Conservation (phyloP, 257 asterid genomes). For the Ophiorrhiza pumila region DNA sequence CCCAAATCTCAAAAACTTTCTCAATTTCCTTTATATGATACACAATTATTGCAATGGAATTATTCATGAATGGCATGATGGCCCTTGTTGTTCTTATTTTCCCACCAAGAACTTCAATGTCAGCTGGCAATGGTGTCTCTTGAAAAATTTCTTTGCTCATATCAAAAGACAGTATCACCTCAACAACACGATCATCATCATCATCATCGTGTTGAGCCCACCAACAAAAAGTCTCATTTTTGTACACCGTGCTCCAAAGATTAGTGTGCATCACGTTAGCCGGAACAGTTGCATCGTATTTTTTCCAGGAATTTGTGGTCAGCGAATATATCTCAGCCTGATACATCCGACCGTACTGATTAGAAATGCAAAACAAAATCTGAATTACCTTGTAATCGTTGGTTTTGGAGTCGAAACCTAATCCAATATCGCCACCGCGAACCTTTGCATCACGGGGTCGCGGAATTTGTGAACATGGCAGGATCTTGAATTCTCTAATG, state of each 20-base stretch:
- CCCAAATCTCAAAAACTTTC: slow-evolving; percentile 47
- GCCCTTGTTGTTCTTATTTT: slow-evolving; percentile 44
- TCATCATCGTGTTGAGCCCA: slow-evolving; percentile 46
- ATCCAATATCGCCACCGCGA: slow-evolving; percentile 50
- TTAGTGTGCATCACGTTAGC: slow-evolving; percentile 47
- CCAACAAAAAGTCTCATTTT: slow-evolving; percentile 52
- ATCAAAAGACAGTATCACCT: slow-evolving; percentile 48
- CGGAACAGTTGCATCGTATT: slow-evolving; percentile 28
- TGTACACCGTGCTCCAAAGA: slow-evolving; percentile 55
- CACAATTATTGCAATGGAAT: slow-evolving; percentile 44
- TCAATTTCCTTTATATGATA: slow-evolving; percentile 33
- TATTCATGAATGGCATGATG: slow-evolving; percentile 31
- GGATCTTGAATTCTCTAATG: slow-evolving; percentile 32
- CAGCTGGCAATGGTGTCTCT: slow-evolving; percentile 39
- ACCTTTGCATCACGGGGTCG: slow-evolving; percentile 33
- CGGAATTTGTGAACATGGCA: slow-evolving; percentile 29
- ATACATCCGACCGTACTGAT: slow-evolving; percentile 17
- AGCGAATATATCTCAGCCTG: slow-evolving; percentile 53
- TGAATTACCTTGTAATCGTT: slow-evolving; percentile 49
- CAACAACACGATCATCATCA: too few relatives aligned
- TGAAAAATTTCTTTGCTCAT: slow-evolving; percentile 33
- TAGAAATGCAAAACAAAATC: slow-evolving; percentile 35
- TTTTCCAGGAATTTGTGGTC: slow-evolving; percentile 37
- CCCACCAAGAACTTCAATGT: slow-evolving; percentile 39
- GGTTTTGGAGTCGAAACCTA: slow-evolving; percentile 39